Base-by-base conservation (phyloP, 257 asterid species). In the Galeopsis tetrahit region DNA sequence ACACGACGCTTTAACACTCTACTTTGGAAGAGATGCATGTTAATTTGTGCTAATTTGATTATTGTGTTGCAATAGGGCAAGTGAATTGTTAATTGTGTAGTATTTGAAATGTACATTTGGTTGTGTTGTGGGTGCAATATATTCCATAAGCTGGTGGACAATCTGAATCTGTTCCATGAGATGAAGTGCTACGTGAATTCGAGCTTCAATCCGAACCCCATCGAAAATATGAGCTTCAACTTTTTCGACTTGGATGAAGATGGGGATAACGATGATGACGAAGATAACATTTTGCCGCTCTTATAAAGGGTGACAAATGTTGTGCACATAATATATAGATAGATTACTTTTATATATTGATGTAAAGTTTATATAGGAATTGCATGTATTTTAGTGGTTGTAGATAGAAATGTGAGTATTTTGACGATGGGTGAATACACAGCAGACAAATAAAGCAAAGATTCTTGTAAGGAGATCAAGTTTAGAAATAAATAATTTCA, bases 101-200 rank as follows among this genome's bases (percentile, higher is more conserved):
- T 89, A 73, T 48, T 69, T 92, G 2, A 96, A 88, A 75, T 49
- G 28, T 85, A 83, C 85, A 82, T 68, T 59, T 83, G 96, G 11
- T 39, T 44, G 8, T 39, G 99, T 76, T 95, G 98, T 66, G 99
- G 99, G 56, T 95, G 99, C 89, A 91, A 91, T 78, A 79, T 91
- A 66, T 91, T 79, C 81, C 98, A 93, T 81, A 93, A 93, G 87
- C 89, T 92, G 79, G 99, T 95, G 83, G 99, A 95, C 76, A 88
- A 92, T 75, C 62, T 95, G 91, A 90, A 92, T 74, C 87, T 91
- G 73, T 95, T 95, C 75, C 88, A 85, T 40, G 99, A 82, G 70
- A 92, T 95, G 98, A 92, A 92, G 79, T 95, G 99, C 85, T 91
- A 95, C 34, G 98, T 89, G 80, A 77, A 70, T 79, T 71, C 96